A percentile compares a stretch with the other conserved stretches of the same genome.
Evolutionary conservation across 106 monocot species (phyloP).

Genomic region (Dioscorea zingiberensis): DNA sequence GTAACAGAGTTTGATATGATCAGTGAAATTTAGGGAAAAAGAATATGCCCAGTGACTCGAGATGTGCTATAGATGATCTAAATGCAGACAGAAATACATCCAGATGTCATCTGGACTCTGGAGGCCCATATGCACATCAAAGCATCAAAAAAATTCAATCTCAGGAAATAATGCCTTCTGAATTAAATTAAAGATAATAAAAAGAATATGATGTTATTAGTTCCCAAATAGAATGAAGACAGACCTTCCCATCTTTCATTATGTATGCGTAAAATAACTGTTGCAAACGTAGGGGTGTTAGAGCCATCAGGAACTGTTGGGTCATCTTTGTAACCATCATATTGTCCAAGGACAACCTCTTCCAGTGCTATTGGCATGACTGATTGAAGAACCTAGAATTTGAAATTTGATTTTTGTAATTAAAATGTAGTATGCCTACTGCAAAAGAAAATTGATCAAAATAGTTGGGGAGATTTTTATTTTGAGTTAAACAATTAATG

Average conservation of each 20-base stretch:
- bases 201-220: no score
- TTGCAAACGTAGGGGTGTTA: constrained; percentile 94
- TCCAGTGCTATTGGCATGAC: constrained; percentile 73
- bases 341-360: constrained; percentile 96
- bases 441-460: no score
- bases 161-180: no score
- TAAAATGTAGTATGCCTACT: no score
- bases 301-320: constrained; percentile 81
- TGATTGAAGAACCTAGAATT: constrained; percentile 86
- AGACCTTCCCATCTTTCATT: constrained; percentile 99
- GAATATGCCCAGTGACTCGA: background rate
- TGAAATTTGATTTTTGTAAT: background rate
- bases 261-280: constrained; percentile 72
- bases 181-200: no score
- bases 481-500: no score
- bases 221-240: background rate
- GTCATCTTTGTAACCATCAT: constrained; percentile 93
- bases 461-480: no score
- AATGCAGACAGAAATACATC: no score
- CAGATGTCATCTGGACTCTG: no score
- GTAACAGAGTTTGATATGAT: background rate
- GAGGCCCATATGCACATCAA: no score
- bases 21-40: constrained; percentile 2
- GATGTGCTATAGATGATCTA: no score
- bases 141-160: no score